These are phyloP conservation scores for Myriosclerotinia duriaeana DNA, from an alignment of 2,329 filamentous ascomycete genomes.

Conservation along the genomic window DNA sequence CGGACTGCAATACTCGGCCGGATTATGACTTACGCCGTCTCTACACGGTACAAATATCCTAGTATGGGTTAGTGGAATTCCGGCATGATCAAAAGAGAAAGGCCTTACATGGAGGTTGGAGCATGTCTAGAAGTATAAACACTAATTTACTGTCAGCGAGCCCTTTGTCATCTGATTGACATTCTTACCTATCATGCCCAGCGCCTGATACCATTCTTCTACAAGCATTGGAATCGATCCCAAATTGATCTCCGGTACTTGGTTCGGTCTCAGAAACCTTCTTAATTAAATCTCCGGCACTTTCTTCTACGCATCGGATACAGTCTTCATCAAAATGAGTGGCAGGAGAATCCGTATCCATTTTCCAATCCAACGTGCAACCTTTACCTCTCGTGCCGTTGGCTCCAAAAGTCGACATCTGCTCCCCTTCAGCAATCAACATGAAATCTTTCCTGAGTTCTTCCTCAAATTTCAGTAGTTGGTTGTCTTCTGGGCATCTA, in stretches of 20 bases:
- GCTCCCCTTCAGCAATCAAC: conserved; percentile 56
- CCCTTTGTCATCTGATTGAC: conserved; percentile 39
- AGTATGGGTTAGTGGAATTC: conserved; percentile 13
- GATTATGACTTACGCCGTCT: conserved; percentile 63
- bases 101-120: conserved; percentile 57
- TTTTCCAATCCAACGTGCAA: conserved; percentile 56
- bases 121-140: conserved; percentile 59
- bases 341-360: conserved; percentile 62
- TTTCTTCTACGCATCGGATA: conserved; percentile 61
- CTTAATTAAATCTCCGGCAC: conserved; percentile 58
- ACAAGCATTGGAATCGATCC: conserved; percentile 48
- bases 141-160: conserved; percentile 43
- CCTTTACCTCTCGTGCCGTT: conserved; percentile 49
- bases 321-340: conserved; percentile 67
- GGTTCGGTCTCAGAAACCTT: conserved; percentile 45
- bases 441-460: conserved; percentile 58
- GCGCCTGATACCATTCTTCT: conserved; percentile 60
- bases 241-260: conserved; percentile 57
- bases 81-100: not conserved
- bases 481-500: conserved; percentile 56
- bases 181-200: conserved; percentile 55
- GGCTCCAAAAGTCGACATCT: conserved; percentile 49
- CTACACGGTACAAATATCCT: conserved; percentile 62
- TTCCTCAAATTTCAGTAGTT: conserved; percentile 57
- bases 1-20: conserved; percentile 59